A percentile compares a stretch with the other conserved stretches of the same genome.
Conservation (phyloP, 306 rosid genomes). For the Pyrus pyrifolia region DNA sequence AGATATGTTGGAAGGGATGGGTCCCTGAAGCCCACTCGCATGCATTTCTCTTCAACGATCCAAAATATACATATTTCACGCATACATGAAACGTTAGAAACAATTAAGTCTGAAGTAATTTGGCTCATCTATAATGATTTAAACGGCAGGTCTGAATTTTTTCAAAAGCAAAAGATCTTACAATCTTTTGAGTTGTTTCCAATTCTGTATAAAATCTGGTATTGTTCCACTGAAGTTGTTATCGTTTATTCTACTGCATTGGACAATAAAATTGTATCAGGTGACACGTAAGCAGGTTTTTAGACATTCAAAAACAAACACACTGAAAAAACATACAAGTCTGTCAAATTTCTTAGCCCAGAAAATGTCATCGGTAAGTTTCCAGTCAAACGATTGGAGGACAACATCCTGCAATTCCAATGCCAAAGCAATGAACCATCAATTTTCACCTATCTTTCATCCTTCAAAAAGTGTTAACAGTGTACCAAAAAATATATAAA, state of each 20-base stretch:
- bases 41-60: constrained; percentile 60
- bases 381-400: constrained; percentile 74
- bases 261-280: constrained; percentile 10
- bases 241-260: constrained; percentile 75
- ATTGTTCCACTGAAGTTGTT: constrained; percentile 60
- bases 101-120: neutral
- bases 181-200: constrained; percentile 61
- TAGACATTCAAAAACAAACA: constrained; percentile 3
- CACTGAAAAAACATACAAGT: constrained; percentile 45
- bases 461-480: constrained; percentile 7
- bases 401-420: constrained; percentile 45
- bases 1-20: constrained; percentile 62
- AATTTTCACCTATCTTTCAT: neutral
- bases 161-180: constrained; percentile 30
- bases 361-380: constrained; percentile 48
- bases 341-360: constrained; percentile 43
- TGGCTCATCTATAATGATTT: neutral
- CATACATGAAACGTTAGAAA: neutral
- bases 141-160: constrained; percentile 4
- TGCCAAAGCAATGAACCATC: constrained; percentile 10
- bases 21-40: constrained; percentile 88
- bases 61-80: constrained; percentile 15
- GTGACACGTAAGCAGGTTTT: neutral
- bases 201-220: constrained; percentile 67
- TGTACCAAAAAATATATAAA: neutral